These are phyloP conservation scores for Colletotrichum sp. DNA, from an alignment of 2,329 filamentous ascomycete genomes.

Conservation along the genomic window DNA sequence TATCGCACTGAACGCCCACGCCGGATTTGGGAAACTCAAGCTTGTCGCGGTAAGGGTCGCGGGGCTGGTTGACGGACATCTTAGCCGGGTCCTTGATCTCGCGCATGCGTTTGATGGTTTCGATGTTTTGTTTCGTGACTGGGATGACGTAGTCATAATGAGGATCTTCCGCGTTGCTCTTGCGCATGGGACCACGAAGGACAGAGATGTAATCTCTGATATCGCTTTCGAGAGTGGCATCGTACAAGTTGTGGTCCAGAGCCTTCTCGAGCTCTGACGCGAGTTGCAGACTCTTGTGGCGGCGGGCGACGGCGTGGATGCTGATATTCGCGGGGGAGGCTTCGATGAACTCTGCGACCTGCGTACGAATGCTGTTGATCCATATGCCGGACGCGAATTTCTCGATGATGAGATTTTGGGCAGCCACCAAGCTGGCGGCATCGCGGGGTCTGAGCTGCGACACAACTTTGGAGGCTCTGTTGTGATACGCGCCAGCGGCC, in stretches of 20 bases:
- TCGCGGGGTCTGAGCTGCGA: slow-evolving; percentile 26
- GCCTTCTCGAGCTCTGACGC: slow-evolving; percentile 61
- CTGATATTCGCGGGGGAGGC: slow-evolving; percentile 25
- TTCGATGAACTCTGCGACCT: slow-evolving; percentile 12
- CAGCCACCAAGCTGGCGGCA: slow-evolving; percentile 10
- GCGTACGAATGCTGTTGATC: slow-evolving; percentile 46
- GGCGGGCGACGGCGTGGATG: slow-evolving; percentile 48
- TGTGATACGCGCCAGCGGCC: slow-evolving; percentile 50
- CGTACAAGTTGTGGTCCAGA: slow-evolving; percentile 53
- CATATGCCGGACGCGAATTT: slow-evolving; percentile 61
- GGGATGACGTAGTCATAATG: slow-evolving; percentile 40
- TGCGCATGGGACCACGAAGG: slow-evolving; percentile 45
- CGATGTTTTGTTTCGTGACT: slow-evolving; percentile 33
- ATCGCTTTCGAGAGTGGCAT: slow-evolving; percentile 31
- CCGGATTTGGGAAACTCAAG: slow-evolving; percentile 81
- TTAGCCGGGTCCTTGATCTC: slow-evolving; percentile 54
- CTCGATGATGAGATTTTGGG: slow-evolving; percentile 31
- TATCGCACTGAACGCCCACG: slow-evolving; percentile 86
- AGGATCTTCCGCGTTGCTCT: slow-evolving; percentile 22
- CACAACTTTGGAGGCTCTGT: slow-evolving; percentile 28
- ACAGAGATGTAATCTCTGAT: slow-evolving; percentile 57
- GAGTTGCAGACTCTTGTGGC: slow-evolving; percentile 62
- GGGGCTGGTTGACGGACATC: slow-evolving; percentile 54
- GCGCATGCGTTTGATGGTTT: slow-evolving; percentile 48
- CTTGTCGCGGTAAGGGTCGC: slow-evolving; percentile 59